These are phyloP conservation scores for Trametes sp. DNA, from an alignment of 1,284 basidiomycete species.

Conservation along the genomic window DNA sequence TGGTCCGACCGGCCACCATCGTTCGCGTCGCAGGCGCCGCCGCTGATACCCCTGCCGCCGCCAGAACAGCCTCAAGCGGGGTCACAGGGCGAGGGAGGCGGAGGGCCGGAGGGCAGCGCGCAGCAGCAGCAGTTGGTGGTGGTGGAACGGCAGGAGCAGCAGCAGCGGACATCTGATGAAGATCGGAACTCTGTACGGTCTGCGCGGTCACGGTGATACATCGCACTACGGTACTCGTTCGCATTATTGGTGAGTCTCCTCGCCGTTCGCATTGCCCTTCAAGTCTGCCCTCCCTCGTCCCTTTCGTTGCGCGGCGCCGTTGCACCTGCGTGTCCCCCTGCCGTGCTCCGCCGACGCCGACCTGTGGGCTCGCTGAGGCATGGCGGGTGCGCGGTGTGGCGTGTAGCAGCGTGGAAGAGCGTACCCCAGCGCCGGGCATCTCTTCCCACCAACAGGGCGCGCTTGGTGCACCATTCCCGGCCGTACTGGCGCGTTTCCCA, in stretches of 20 bases:
- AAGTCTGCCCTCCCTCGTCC: neutral
- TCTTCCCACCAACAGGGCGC: conserved; percentile 28
- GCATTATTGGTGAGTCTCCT: conserved; percentile 33
- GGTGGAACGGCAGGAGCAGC: conserved; percentile 1
- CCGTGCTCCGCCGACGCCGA: conserved; percentile 19
- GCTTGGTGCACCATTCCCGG: conserved; percentile 23
- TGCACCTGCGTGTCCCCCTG: conserved; percentile 12
- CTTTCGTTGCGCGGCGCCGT: conserved; percentile 5
- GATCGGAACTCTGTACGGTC: conserved; percentile 29
- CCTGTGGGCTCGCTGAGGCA: conserved; percentile 4
- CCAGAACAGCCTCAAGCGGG: conserved; percentile 12
- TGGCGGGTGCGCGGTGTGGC: conserved; percentile 11
- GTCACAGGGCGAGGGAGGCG: conserved; percentile 7
- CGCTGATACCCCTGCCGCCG: conserved; percentile 30
- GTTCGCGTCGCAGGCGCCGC: conserved; percentile 33
- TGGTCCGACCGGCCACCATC: conserved; percentile 35
- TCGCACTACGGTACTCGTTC: conserved; percentile 24
- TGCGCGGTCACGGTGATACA: conserved; percentile 27
- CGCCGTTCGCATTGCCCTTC: neutral
- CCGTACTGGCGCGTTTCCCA: conserved; percentile 25
- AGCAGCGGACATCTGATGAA: conserved; percentile 18
- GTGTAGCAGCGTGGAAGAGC: conserved; percentile 27
- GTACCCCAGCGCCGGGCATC: conserved; percentile 20
- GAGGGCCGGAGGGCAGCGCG: neutral
- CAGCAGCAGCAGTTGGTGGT: neutral